phyloP scores from a whole-genome alignment of 345 rosid genomes.

The Brassica carinata region DNA sequence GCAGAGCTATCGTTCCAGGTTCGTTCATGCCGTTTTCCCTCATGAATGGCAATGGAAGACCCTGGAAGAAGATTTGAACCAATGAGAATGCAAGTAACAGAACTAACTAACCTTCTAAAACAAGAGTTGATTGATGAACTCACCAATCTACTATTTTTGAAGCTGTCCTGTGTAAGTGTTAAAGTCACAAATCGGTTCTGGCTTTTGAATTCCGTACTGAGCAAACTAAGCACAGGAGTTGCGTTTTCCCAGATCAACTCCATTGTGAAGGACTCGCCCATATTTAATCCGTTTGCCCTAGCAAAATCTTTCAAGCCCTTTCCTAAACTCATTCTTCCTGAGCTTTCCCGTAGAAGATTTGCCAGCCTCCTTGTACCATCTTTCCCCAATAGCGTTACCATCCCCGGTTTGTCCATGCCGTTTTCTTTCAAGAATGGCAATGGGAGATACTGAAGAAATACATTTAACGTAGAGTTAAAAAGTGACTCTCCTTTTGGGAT shows the following conservation, averaged over 20 bases:
- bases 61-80: background rate
- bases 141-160: background rate
- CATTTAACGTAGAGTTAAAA: background rate
- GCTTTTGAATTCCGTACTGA: background rate
- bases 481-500: background rate
- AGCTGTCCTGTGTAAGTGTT: slow-evolving; percentile 4
- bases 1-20: slow-evolving; percentile 13
- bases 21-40: slow-evolving; percentile 13
- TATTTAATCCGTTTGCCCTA: slow-evolving; percentile 12
- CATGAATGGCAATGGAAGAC: slow-evolving; percentile 3
- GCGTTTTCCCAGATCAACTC: slow-evolving; percentile 16
- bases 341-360: background rate
- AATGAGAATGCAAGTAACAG: background rate
- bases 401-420: slow-evolving; percentile 17
- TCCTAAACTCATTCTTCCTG: slow-evolving; percentile 18
- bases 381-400: slow-evolving; percentile 8
- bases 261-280: background rate
- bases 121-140: slow-evolving; percentile 10
- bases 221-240: background rate
- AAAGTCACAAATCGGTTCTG: slow-evolving; percentile 1
- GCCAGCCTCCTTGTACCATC: slow-evolving; percentile 17
- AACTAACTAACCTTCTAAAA: background rate
- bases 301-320: slow-evolving; percentile 19
- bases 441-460: slow-evolving; percentile 7
- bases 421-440: slow-evolving; percentile 15